Evolutionary conservation across 225 moss, liverwort and hornwort species (phyloP).

Genomic region (Neckera pumila): DNA sequence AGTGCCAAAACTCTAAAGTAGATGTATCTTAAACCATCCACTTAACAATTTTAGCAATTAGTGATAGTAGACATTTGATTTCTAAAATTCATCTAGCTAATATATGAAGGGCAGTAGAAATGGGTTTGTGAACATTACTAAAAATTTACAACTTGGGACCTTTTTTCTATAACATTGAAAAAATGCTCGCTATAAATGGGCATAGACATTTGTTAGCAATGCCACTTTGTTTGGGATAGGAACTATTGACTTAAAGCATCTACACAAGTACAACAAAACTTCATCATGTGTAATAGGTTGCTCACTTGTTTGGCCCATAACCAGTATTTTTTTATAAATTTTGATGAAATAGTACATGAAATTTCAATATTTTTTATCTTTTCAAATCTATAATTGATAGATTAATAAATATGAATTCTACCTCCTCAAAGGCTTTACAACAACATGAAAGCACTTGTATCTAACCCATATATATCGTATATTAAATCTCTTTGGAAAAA

Average conservation of each 20-base stretch:
- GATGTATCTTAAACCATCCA: neutral
- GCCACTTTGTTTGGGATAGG: neutral
- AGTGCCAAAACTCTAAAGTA: neutral
- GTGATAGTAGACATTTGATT: neutral
- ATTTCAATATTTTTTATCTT: neutral
- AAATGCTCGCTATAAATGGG: neutral
- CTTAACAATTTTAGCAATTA: neutral
- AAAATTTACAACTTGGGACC: neutral
- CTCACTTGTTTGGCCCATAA: neutral
- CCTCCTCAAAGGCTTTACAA: too few species aligned
- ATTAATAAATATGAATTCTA: neutral
- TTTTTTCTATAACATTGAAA: neutral
- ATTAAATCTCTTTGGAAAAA: neutral
- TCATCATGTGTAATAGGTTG: neutral
- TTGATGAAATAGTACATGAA: neutral
- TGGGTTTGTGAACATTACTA: neutral
- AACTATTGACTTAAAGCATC: neutral
- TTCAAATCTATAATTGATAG: neutral
- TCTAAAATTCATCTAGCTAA: neutral
- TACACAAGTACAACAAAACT: neutral
- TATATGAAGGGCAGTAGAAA: neutral
- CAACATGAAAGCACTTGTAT: too few species aligned
- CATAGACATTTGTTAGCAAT: neutral
- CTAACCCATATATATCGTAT: too few species aligned
- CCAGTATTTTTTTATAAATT: neutral